Base-by-base conservation (phyloP, 164 flowering plant species). In the Vitis rotundifolia region DNA sequence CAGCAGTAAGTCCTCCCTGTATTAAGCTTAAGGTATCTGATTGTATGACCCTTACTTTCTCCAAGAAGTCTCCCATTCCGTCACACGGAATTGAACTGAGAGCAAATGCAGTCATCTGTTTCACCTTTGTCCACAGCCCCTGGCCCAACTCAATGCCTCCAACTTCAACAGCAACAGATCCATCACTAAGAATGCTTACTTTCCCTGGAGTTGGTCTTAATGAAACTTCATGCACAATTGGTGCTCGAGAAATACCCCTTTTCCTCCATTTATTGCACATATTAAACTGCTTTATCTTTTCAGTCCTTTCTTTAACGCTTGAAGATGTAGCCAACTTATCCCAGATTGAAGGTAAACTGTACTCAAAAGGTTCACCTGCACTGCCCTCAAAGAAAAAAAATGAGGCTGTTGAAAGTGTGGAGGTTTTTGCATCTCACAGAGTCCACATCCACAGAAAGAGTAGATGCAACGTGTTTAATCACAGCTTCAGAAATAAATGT, bases 81-180 rank as follows among this genome's bases (percentile, higher is more conserved):
- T 76, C 85, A 68, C 87, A 80, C 53, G 75, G 70, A 61, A 91
- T 60, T 28, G 61, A 77, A 74, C 89, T 73, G 10, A 94, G 90
- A 75, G 82, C 90, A 83, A 78, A 94, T 19, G 98, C 98, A 58
- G 85, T 75, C 91, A 89, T 89, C 78, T 94, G 97, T 71, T 82
- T 89, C 26, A 85, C 98, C 78, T 91, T 94, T 11, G 98, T 94
- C 97, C 97, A 94, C 2, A 92, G 91, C 70, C 98, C 98, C 74
- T 94, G 98, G 1, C 97, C 98, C 15, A 94, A n/a, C 74, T 94
- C 97, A 72, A 92, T 84, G 8, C 98, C 98, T 61, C 97, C 98
- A 69, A 91, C 95, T 85, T 92, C 98, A 64, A 89, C 97, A 71
- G 82, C 94, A 68, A 94, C 69, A 10, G 98, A 89, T 22, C 95